Evolutionary conservation across 345 rosid species (phyloP).

Genomic region (Triadica sebifera): DNA sequence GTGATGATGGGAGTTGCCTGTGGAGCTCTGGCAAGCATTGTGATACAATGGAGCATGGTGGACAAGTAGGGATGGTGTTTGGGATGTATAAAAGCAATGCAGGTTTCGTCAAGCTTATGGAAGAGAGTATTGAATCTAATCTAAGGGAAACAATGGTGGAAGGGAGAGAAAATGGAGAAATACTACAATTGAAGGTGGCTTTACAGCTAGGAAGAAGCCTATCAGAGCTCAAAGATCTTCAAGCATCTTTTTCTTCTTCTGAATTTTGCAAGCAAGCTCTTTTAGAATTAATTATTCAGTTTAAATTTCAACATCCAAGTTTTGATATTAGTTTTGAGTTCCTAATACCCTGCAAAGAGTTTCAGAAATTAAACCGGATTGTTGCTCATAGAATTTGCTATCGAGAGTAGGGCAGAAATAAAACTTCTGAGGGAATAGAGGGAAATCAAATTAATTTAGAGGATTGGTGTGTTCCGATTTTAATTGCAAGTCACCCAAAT

Average conservation of each 20-base stretch:
- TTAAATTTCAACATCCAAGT: not conserved
- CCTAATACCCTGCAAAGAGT: conserved; percentile 37
- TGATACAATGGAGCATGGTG: conserved; percentile 46
- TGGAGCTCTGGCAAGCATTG: conserved; percentile 42
- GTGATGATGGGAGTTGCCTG: conserved; percentile 32
- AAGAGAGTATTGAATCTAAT: conserved; percentile 43
- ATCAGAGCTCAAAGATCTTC: conserved; percentile 40
- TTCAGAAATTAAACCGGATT: conserved; percentile 45
- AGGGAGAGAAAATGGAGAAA: conserved; percentile 45
- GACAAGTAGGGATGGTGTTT: conserved; percentile 55
- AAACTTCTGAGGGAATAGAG: conserved; percentile 38
- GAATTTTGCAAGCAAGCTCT: conserved; percentile 53
- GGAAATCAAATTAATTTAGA: no score
- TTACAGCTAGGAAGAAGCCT: conserved; percentile 47
- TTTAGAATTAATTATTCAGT: conserved; percentile 11
- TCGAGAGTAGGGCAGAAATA: conserved; percentile 41
- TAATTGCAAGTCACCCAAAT: conserved; percentile 37
- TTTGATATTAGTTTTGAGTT: conserved; percentile 40
- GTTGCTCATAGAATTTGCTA: conserved; percentile 34
- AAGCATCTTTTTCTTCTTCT: conserved; percentile 3
- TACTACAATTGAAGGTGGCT: conserved; percentile 39
- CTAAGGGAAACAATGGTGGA: conserved; percentile 28
- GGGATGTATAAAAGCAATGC: conserved; percentile 54
- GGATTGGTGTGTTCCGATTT: no score
- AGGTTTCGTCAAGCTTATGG: conserved; percentile 43